Conservation (phyloP, 495 filamentous ascomycete genomes). For the Physcia stellaris region DNA sequence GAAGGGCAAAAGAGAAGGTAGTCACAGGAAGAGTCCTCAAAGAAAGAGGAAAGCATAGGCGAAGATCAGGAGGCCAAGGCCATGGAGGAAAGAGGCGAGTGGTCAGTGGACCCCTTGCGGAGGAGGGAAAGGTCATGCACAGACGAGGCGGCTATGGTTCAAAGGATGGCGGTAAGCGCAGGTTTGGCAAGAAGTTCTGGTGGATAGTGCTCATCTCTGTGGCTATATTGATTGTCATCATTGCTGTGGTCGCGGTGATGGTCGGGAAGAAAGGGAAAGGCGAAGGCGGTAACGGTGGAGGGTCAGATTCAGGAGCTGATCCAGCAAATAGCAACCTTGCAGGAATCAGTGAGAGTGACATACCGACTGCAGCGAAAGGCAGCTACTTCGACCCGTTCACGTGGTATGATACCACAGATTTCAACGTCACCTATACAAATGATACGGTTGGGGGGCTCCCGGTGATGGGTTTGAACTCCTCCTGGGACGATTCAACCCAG, state of each 20-base stretch:
- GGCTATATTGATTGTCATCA: conserved; percentile 55
- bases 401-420: conserved; percentile 84
- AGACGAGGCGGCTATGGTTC: conserved; percentile 12
- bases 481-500: conserved; percentile 71
- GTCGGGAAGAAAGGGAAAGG: conserved; percentile 44
- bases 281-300: conserved; percentile 14
- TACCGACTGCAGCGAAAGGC: conserved; percentile 55
- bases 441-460: conserved; percentile 72
- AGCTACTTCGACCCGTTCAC: conserved; percentile 79
- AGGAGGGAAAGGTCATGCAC: conserved; percentile 38
- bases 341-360: conserved; percentile 41
- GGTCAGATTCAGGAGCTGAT: conserved; percentile 19
- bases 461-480: conserved; percentile 76
- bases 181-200: conserved; percentile 23
- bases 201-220: conserved; percentile 29
- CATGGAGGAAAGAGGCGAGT: conserved; percentile 34
- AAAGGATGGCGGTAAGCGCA: conserved; percentile 20
- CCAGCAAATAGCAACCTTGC: conserved; percentile 44
- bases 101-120: conserved; percentile 53
- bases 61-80: conserved; percentile 20
- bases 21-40: conserved; percentile 10
- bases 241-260: conserved; percentile 58
- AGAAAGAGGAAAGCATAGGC: conserved; percentile 15
- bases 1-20: conserved; percentile 22
- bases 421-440: conserved; percentile 89